phyloP scores from a whole-genome alignment of 768 basidiomycete genomes.

The Scleroderma citrinum region DNA sequence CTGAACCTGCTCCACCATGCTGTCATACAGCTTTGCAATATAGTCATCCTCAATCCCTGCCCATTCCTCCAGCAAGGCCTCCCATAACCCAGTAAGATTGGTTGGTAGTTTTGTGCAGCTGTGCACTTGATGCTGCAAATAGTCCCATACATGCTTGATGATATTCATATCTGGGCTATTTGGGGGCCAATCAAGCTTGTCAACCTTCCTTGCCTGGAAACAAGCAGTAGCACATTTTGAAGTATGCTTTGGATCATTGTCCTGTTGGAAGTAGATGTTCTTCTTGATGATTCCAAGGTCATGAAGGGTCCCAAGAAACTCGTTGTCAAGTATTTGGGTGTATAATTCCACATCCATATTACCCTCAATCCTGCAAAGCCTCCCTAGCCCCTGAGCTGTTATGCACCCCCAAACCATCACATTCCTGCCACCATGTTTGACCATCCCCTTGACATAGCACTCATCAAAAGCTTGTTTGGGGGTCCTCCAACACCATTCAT shows the following conservation, averaged over 20 bases:
- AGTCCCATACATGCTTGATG: constrained; percentile 16
- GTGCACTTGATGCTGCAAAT: neutral
- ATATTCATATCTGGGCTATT: constrained; percentile 31
- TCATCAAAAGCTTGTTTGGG: too few species aligned
- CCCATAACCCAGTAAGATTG: constrained; percentile 10
- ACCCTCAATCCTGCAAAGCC: too few species aligned
- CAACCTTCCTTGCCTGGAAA: too few species aligned
- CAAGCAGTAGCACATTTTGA: too few species aligned
- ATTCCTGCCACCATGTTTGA: constrained; percentile 33
- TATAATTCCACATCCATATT: constrained; percentile 24
- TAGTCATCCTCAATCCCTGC: too few species aligned
- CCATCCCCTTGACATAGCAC: constrained; percentile 17
- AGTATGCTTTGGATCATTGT: constrained; percentile 36
- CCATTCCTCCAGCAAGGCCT: too few species aligned
- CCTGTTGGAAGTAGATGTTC: constrained; percentile 29
- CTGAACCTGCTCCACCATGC: too few species aligned
- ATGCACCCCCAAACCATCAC: constrained; percentile 35
- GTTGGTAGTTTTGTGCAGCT: neutral
- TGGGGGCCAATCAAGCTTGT: too few species aligned
- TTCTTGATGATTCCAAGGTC: constrained; percentile 6
- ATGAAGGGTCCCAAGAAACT: constrained; percentile 17
- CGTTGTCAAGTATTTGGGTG: constrained; percentile 24
- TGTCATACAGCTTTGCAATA: too few species aligned
- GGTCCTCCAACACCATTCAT: too few species aligned
- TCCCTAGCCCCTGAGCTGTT: constrained; percentile 22